Base-by-base conservation (phyloP, 1,139 yeast genomes). In the Debaryomyces fabryi region DNA sequence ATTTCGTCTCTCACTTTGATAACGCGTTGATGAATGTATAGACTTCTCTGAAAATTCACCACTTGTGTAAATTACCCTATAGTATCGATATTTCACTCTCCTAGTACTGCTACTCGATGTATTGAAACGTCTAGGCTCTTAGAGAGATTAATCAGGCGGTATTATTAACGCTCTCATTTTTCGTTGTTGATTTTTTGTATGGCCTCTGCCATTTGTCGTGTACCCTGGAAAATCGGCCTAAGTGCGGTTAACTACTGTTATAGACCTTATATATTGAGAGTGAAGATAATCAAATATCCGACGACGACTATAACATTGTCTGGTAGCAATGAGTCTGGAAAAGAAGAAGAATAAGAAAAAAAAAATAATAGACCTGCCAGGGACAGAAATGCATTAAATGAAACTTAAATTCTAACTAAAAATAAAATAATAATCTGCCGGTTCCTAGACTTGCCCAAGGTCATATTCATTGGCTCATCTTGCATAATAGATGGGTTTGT, bases 151-250 rank as follows among this genome's bases (percentile, higher is more conserved):
- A 15, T 21, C 6, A 18, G 25, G 25, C 43, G 23, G 8, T 40
- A 40, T 13, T 29, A 27, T 15, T 29, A 30, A 30, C 23, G 8
- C 43, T 30, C 36, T 30, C 36, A 40, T 20, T 40, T 40, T 40
- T 40, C 43, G 43, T 30, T 40, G 43, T 40, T 40, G 43, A 30
- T 40, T 40, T 40, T 40, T 39, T 27, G 35, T 29, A 30, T 6
- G 35, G n/a, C 20, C 8, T 29, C 43, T 40, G 43, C 43, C 43
- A 40, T 40, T 40, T 40, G 43, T 40, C 43, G 43, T 40, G 43
- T 32, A 40, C 43, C 29, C n/a, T 1, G 36, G 37, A 40, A 40
- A 40, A 40, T 30, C 38, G 37, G 33, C 35, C 33, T 9, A 10
- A n/a, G 42, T 39, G 42, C 42, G 42, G 34, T 39, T 27, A 25